These are phyloP conservation scores for Trichoderma koningii DNA, from an alignment of 2,329 filamentous ascomycete species.

Conservation along the genomic window DNA sequence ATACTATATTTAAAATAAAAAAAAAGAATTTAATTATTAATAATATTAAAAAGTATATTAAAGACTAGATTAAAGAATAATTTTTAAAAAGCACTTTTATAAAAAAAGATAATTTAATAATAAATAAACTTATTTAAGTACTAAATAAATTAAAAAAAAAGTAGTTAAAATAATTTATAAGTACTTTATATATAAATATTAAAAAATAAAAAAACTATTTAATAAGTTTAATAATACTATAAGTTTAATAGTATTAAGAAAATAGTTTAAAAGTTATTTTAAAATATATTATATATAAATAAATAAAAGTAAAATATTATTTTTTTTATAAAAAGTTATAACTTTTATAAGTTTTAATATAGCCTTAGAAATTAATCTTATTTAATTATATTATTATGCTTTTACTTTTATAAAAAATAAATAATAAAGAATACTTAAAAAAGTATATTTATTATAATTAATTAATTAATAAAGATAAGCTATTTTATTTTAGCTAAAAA, in stretches of 20 bases:
- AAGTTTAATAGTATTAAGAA: background rate
- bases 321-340: background rate
- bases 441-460: no score
- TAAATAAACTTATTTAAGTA: background rate
- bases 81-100: background rate
- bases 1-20: no score
- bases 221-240: background rate
- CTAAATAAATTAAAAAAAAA: background rate
- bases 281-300: background rate
- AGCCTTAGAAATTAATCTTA: background rate
- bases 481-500: background rate
- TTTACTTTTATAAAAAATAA: no score
- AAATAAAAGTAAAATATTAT: background rate
- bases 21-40: no score
- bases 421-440: no score
- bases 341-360: background rate
- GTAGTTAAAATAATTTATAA: background rate
- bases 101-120: background rate
- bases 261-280: background rate
- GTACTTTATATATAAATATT: background rate
- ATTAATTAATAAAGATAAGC: no score
- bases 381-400: background rate
- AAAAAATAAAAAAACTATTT: background rate
- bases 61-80: no score
- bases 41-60: no score